phyloP scores from a whole-genome alignment of 176 grass and related monocot species.

The Cymbopogon citratus region DNA sequence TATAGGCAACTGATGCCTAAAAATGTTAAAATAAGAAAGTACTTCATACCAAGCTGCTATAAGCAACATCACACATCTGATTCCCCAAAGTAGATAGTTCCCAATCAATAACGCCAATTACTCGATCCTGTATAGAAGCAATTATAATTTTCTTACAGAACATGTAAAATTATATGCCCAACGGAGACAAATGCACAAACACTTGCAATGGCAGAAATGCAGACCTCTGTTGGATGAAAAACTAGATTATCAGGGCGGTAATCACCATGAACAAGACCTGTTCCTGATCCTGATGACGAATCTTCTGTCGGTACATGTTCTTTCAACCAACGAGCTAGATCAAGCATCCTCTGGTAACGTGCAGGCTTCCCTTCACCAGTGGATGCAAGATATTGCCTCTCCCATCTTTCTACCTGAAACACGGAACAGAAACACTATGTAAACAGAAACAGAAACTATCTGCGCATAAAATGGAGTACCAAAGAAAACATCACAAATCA shows the following conservation, averaged over 20 bases:
- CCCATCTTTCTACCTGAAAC: constrained; percentile 78
- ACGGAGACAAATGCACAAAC: background rate
- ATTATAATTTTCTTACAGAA: background rate
- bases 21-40: background rate
- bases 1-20: background rate
- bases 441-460: constrained; percentile 8
- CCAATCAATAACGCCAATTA: constrained; percentile 98
- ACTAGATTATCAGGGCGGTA: constrained; percentile 85
- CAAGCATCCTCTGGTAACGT: constrained; percentile 74
- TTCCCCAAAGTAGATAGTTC: constrained; percentile 96
- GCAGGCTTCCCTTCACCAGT: constrained; percentile 75
- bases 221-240: constrained; percentile 84
- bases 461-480: constrained; percentile 5
- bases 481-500: background rate
- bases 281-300: constrained; percentile 43
- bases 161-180: background rate
- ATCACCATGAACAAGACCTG: constrained; percentile 90
- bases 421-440: background rate
- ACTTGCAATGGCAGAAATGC: constrained; percentile 14
- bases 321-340: constrained; percentile 72
- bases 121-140: constrained; percentile 60
- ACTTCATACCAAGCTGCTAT: constrained; percentile 65
- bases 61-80: constrained; percentile 98
- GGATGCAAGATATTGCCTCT: constrained; percentile 73
- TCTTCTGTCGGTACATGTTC: constrained; percentile 70